Base-by-base conservation (phyloP, 306 rosid species). In the Malus fusca region DNA sequence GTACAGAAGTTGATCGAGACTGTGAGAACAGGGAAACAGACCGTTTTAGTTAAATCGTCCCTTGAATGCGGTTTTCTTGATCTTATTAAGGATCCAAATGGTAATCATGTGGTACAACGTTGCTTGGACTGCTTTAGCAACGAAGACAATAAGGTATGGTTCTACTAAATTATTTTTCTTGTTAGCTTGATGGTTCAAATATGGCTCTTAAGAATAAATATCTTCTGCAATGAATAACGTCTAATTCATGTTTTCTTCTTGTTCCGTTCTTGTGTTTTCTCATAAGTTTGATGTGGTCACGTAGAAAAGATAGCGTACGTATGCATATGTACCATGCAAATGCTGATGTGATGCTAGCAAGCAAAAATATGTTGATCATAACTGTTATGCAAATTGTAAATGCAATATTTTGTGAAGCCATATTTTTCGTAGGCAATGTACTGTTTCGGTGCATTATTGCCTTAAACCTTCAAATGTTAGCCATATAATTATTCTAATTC, bases 1-100 rank as follows among this genome's bases (percentile, higher is more conserved):
- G 91, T 88, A 28, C 96, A 90, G 87, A 90, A 90, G 88, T 74
- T 90, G 88, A 84, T 90, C n/a, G 96, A 87, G 86, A 90, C 85
- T 22, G 75, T 85, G 56, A 71, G 60, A 22, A 59, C 73, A 40
- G 46, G 66, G 22, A 77, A 60, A 4, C 89, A 82, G 60, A 60
- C 84, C 48, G 80, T 85, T 14, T 46, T 84, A 44, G 72, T 90
- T 69, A 82, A 69, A 71, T 74, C 86, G 35, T 88, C 93, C 59
- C 88, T 88, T 72, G 86, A 80, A 74, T 87, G 89, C 5, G 85
- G 93, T 71, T 87, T 90, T 77, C 88, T 92, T 78, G 84, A 85
- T 68, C 93, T 92, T 23, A 75, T 80, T 33, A 92, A 76, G 86
- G 96, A 92, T 77, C 71, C 81, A 37, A 85, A 90, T 81, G 93